A percentile compares a stretch with the other conserved stretches of the same genome.
Conservation (phyloP, 2,329 filamentous ascomycete species). For the Colletotrichum sublineola region DNA sequence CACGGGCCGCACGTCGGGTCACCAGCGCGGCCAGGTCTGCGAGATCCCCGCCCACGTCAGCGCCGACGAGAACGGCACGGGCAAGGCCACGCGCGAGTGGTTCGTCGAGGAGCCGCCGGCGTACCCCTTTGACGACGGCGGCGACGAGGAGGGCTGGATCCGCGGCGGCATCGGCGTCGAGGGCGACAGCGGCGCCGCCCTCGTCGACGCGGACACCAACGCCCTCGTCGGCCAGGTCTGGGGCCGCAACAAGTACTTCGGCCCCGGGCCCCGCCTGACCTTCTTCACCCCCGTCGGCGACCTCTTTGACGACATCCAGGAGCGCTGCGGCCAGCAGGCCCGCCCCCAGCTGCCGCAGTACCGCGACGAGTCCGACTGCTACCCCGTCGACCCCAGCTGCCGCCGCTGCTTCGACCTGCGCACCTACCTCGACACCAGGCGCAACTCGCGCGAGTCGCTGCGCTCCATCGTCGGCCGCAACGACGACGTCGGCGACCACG, state of each 20-base stretch:
- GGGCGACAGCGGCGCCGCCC: slow-evolving; percentile 60
- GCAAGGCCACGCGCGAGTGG: slow-evolving; percentile 60
- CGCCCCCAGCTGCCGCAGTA: slow-evolving; percentile 57
- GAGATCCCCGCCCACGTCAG: slow-evolving; percentile 59
- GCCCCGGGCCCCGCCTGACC: slow-evolving; percentile 55
- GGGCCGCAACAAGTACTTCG: slow-evolving; percentile 60
- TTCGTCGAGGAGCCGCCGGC: slow-evolving; percentile 56
- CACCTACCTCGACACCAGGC: slow-evolving; percentile 57
- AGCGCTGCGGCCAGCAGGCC: slow-evolving; percentile 56
- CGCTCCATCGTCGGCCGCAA: slow-evolving; percentile 58
- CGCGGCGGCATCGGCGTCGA: slow-evolving; percentile 60
- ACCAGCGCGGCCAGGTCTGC: slow-evolving; percentile 57
- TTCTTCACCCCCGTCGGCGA: slow-evolving; percentile 61
- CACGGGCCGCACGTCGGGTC: slow-evolving; percentile 59
- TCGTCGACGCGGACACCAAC: slow-evolving; percentile 57
- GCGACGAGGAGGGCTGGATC: slow-evolving; percentile 59
- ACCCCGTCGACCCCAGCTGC: slow-evolving; percentile 57
- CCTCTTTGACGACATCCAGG: slow-evolving; percentile 61
- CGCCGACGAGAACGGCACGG: slow-evolving; percentile 55
- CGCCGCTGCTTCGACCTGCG: slow-evolving; percentile 57
- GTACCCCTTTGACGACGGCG: slow-evolving; percentile 46
- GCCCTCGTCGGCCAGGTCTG: slow-evolving; percentile 58
- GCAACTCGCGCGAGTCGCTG: slow-evolving; percentile 58
- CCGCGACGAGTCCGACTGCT: slow-evolving; percentile 56
- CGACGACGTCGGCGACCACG: slow-evolving; percentile 51